Conservation (phyloP, 75 land plant species). For the Isoetes taiwanensis region DNA sequence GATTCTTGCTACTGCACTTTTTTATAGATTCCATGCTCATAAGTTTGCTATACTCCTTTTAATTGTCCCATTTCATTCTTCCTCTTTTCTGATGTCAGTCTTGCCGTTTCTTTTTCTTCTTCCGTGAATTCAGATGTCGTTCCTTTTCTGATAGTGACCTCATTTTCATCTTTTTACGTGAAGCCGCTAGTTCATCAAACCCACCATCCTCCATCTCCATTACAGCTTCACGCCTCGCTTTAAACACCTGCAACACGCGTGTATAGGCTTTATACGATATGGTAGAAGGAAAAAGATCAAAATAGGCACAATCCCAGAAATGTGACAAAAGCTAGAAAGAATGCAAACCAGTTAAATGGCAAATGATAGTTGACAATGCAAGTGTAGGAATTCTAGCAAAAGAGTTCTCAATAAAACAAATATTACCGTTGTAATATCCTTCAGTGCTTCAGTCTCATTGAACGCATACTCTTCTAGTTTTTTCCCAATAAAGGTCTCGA, state of each 20-base stretch:
- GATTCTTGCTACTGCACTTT: no score
- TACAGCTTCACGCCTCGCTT: constrained; percentile 70
- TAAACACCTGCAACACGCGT: constrained; percentile 73
- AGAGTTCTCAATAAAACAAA: not conserved
- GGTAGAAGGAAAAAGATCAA: not conserved
- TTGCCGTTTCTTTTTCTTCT: constrained; percentile 18
- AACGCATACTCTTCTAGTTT: constrained; percentile 53
- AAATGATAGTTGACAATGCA: not conserved
- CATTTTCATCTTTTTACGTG: constrained; percentile 51
- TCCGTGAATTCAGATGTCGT: constrained; percentile 32
- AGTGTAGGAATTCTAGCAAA: not conserved
- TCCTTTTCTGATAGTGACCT: constrained; percentile 24
- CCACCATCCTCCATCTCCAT: constrained; percentile 90
- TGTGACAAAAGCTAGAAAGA: not conserved
- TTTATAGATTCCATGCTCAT: no score
- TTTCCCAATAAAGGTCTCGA: constrained; percentile 62
- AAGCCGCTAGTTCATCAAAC: constrained; percentile 59
- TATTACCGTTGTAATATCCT: constrained; percentile 58
- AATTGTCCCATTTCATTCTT: no score
- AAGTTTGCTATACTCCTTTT: no score
- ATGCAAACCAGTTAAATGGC: not conserved
- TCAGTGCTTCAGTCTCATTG: constrained; percentile 61
- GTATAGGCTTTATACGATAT: not conserved
- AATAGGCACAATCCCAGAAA: not conserved
- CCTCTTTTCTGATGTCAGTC: not conserved